These are phyloP conservation scores for Umbilicus rupestris DNA, from an alignment of 164 flowering plant species.

Conservation along the genomic window DNA sequence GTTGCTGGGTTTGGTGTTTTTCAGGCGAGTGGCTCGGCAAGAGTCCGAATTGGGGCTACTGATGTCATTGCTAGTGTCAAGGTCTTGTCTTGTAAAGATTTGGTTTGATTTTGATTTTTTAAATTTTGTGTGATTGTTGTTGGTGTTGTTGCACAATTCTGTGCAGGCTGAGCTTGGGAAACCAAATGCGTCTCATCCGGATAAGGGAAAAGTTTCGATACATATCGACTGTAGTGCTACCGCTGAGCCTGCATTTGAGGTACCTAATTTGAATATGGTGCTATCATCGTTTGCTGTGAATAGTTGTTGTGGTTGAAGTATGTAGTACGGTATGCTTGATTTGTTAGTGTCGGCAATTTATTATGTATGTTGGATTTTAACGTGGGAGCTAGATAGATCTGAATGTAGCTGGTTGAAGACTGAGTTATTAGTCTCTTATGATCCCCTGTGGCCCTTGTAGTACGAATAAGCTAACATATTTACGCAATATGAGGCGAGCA, in stretches of 20 bases:
- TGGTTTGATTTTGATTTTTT: neutral
- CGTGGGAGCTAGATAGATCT: neutral
- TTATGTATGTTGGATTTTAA: neutral
- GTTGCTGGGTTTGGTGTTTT: neutral
- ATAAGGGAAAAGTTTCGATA: slow-evolving; percentile 74
- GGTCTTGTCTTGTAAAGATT: slow-evolving; percentile 21
- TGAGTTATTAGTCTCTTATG: neutral
- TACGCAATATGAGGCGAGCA: too few relatives aligned
- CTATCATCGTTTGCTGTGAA: too few relatives aligned
- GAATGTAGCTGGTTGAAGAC: neutral
- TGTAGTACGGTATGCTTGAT: neutral
- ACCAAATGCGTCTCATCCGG: slow-evolving; percentile 55
- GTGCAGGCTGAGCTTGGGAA: slow-evolving; percentile 93
- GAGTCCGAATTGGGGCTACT: slow-evolving; percentile 77
- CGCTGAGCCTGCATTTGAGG: slow-evolving; percentile 88
- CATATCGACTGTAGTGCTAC: slow-evolving; percentile 83
- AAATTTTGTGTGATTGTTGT: neutral
- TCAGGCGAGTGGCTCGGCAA: slow-evolving; percentile 95
- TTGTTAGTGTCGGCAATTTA: neutral
- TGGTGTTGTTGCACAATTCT: neutral
- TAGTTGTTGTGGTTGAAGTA: neutral
- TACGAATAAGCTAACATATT: too few relatives aligned
- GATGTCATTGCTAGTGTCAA: slow-evolving; percentile 93
- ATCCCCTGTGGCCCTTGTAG: neutral
- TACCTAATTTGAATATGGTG: slow-evolving; percentile 13